These are phyloP conservation scores for Colletotrichum musicola DNA, from an alignment of 2,329 filamentous ascomycete genomes.

Conservation along the genomic window DNA sequence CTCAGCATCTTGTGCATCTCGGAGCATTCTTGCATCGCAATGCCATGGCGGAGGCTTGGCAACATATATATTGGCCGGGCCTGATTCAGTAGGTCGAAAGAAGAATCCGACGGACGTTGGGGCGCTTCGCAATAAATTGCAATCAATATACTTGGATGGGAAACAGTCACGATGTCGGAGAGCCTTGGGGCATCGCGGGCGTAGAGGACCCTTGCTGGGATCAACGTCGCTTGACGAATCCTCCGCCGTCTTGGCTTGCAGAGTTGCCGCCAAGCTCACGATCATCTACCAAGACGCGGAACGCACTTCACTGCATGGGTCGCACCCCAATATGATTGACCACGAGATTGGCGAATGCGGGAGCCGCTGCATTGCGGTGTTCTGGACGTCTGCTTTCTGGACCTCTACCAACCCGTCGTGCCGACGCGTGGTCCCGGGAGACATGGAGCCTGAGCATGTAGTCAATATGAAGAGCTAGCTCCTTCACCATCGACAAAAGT, in stretches of 20 bases:
- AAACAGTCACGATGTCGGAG: background rate
- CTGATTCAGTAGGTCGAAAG: background rate
- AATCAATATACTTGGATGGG: conserved; percentile 7
- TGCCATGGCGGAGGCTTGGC: conserved; percentile 23
- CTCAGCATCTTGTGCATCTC: background rate
- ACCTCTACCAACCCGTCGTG: background rate
- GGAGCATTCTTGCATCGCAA: background rate
- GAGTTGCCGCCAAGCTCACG: conserved; percentile 30
- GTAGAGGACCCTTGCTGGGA: conserved; percentile 16
- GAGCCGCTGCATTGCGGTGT: background rate
- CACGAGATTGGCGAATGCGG: conserved; percentile 22
- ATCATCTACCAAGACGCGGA: conserved; percentile 30
- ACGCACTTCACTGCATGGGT: conserved; percentile 11
- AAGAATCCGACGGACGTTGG: background rate
- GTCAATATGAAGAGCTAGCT: conserved; percentile 32
- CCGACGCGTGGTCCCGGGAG: background rate
- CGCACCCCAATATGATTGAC: background rate
- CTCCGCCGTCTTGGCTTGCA: conserved; percentile 18
- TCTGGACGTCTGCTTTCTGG: background rate
- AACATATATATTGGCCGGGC: conserved; percentile 9
- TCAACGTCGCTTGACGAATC: conserved; percentile 34
- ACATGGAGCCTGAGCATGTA: background rate
- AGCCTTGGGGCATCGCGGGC: background rate
- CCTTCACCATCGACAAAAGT: conserved; percentile 1
- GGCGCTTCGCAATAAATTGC: background rate